Evolutionary conservation across 768 basidiomycete genomes (phyloP).

Genomic region (Neoboletus subvelutipes): DNA sequence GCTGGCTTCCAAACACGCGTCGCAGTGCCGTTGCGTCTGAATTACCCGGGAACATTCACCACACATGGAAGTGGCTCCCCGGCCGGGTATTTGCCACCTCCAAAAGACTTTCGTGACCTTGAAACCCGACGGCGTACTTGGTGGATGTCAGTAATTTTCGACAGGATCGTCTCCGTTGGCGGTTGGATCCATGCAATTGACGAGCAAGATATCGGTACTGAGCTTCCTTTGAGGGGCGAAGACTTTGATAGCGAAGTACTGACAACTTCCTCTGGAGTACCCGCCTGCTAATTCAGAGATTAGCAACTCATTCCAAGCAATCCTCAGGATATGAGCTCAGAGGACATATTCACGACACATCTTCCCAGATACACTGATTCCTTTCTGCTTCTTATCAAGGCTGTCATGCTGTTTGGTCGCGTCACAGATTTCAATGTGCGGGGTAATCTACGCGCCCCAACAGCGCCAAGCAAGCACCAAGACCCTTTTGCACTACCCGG

Average conservation of each 20-base stretch:
- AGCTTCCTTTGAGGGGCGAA: constrained; percentile 69
- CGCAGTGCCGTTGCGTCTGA: constrained; percentile 76
- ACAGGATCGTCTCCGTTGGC: constrained; percentile 76
- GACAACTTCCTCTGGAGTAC: constrained; percentile 7
- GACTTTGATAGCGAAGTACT: constrained; percentile 78
- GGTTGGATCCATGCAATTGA: constrained; percentile 88
- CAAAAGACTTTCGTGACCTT: constrained; percentile 70
- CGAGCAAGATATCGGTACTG: constrained; percentile 82
- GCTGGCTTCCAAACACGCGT: constrained; percentile 83
- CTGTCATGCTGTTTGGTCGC: constrained; percentile 79
- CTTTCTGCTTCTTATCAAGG: constrained; percentile 78
- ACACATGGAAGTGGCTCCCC: constrained; percentile 66
- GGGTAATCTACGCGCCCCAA: constrained; percentile 64
- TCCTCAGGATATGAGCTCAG: constrained; percentile 66
- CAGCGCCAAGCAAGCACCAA: constrained; percentile 66
- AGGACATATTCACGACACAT: constrained; percentile 68
- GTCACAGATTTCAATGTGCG: constrained; percentile 87
- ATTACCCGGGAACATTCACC: constrained; percentile 83
- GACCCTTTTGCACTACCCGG: constrained; percentile 68
- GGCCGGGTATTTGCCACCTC: constrained; percentile 77
- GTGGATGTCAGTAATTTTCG: constrained; percentile 91
- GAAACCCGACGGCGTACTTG: constrained; percentile 80
- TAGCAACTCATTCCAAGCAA: constrained; percentile 66
- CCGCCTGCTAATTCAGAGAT: constrained; percentile 11
- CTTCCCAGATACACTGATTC: constrained; percentile 79